phyloP scores from a whole-genome alignment of 2,329 filamentous ascomycete genomes.

The Cladosporium colombiae region DNA sequence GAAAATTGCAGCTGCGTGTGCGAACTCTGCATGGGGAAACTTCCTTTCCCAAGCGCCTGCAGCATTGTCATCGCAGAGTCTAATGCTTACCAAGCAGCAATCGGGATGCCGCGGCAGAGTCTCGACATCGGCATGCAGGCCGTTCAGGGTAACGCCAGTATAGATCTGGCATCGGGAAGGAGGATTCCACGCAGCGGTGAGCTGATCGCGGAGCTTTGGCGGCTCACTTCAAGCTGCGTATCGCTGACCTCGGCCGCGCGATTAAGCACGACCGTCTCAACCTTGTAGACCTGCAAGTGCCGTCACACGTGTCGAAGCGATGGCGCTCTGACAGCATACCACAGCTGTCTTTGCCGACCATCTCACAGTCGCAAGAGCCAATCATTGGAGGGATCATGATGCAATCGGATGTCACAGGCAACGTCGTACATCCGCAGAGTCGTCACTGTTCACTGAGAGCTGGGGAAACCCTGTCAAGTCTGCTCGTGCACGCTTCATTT shows the following conservation, averaged over 20 bases:
- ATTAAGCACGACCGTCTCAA: neutral
- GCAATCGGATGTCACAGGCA: neutral
- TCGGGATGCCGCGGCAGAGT: neutral
- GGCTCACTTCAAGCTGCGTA: neutral
- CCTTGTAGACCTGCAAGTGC: slow-evolving; percentile 9
- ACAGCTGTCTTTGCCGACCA: slow-evolving; percentile 1
- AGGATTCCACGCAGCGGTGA: neutral
- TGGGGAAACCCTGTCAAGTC: slow-evolving; percentile 6
- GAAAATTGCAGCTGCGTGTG: neutral
- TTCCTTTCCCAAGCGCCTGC: neutral
- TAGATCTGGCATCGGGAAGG: neutral
- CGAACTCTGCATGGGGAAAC: neutral
- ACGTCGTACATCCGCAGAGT: neutral
- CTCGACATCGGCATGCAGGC: neutral
- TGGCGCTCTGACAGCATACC: slow-evolving; percentile 9
- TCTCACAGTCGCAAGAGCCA: neutral
- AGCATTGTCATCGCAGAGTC: neutral
- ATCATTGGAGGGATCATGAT: neutral
- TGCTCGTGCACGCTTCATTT: neutral
- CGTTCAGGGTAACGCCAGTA: neutral
- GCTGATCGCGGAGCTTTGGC: slow-evolving; percentile 7
- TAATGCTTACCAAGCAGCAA: neutral
- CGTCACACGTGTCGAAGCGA: slow-evolving; percentile 4
- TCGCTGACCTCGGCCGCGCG: slow-evolving; percentile 1
- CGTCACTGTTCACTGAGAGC: slow-evolving; percentile 5